Percentiles rank a stretch among this genome's conserved stretches.
Evolutionary conservation across 129 eudicot species (phyloP).

Genomic region (Chrysanthemum lavandulifolium): DNA sequence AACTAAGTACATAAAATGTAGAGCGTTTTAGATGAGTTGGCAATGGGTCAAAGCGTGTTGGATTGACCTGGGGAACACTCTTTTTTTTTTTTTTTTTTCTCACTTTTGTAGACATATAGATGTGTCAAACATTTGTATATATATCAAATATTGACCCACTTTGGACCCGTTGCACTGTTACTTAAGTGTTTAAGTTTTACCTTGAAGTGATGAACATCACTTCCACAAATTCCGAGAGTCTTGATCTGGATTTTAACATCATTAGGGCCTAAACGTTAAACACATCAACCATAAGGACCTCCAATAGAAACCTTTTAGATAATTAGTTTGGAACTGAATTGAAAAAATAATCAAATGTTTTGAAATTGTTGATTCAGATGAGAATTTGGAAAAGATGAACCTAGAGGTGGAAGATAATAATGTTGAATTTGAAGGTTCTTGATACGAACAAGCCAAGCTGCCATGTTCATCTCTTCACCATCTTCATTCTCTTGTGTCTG

Average conservation of each 20-base stretch:
- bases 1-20: background rate
- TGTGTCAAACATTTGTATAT: background rate
- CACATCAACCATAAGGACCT: background rate
- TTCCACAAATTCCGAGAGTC: slow-evolving; percentile 65
- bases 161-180: too few relatives aligned
- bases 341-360: too few relatives aligned
- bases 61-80: too few relatives aligned
- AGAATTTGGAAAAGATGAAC: background rate
- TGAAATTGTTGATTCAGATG: too few relatives aligned
- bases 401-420: slow-evolving; percentile 48
- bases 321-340: background rate
- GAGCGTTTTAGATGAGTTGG: background rate
- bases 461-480: slow-evolving; percentile 38
- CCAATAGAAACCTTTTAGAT: background rate
- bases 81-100: too few relatives aligned
- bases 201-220: slow-evolving; percentile 60
- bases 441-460: slow-evolving; percentile 60
- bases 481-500: slow-evolving; percentile 12
- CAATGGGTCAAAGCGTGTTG: background rate
- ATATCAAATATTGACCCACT: background rate
- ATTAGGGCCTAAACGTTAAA: slow-evolving; percentile 32
- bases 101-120: too few relatives aligned
- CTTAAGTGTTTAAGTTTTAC: background rate
- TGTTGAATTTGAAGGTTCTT: slow-evolving; percentile 49
- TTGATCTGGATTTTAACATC: slow-evolving; percentile 53